These are phyloP conservation scores for Pythium sp. DNA, from an alignment of 352 stramenopile species.

Conservation along the genomic window DNA sequence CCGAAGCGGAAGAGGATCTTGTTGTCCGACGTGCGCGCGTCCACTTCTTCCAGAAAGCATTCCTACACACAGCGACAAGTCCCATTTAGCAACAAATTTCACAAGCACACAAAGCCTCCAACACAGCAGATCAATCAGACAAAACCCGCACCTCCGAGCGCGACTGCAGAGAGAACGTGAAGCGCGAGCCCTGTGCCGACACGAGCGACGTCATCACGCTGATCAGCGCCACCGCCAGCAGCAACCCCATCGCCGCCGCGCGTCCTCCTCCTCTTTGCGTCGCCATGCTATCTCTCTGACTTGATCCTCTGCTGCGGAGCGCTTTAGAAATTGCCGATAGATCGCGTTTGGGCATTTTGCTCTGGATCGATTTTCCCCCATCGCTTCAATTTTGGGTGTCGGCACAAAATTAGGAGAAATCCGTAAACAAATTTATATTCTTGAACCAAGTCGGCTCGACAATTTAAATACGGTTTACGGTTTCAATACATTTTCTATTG, in stretches of 20 bases:
- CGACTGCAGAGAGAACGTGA: slow-evolving; percentile 45
- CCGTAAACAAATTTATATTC: too few relatives aligned
- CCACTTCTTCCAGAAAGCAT: slow-evolving; percentile 60
- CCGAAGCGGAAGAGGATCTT: slow-evolving; percentile 65
- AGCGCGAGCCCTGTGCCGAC: slow-evolving; percentile 33
- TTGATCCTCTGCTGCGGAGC: background rate
- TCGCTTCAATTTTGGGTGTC: too few relatives aligned
- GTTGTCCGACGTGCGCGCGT: slow-evolving; percentile 49
- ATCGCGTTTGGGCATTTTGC: slow-evolving; percentile 1
- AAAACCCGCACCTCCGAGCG: slow-evolving; percentile 28
- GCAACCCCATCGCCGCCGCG: slow-evolving; percentile 14
- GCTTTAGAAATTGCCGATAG: slow-evolving; percentile 5
- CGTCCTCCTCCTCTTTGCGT: slow-evolving; percentile 4
- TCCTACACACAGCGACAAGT: slow-evolving; percentile 25
- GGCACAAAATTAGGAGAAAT: too few relatives aligned
- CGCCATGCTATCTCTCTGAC: slow-evolving; percentile 9
- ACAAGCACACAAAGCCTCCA: background rate
- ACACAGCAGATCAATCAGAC: background rate
- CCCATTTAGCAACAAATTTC: background rate
- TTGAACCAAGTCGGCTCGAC: too few relatives aligned
- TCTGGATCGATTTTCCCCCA: background rate
- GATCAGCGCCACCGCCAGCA: slow-evolving; percentile 19
- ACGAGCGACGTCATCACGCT: slow-evolving; percentile 17
- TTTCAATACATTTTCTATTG: too few relatives aligned
- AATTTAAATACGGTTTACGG: too few relatives aligned